Evolutionary conservation across 805 yeast species (phyloP), one percentile per base, ranked within the genome.

Genomic region (Dipodascus albidus): DNA sequence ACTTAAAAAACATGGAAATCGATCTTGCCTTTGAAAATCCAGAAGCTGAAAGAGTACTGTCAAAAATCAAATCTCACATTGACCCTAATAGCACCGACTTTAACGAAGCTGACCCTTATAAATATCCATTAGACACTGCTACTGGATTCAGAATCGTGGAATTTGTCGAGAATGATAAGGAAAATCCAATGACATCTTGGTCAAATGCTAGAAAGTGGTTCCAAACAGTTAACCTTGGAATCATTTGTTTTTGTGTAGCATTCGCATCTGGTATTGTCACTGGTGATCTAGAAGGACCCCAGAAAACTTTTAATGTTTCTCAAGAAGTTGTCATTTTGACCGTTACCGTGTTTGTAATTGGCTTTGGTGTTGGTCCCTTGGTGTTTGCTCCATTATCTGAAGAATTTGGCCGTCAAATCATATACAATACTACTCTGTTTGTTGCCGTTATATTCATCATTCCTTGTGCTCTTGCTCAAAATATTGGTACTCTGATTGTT

Each of bases 261-360:
- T 74, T 83, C 66, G 78, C 85, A 3, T 83, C 90, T 0, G 84
- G 89, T 0, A 74, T 79, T 50, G 85, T 83, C 74, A 75, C 87
- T 2, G 74, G 82, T 57, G 85, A 81, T 15, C 71, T 82, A 2
- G 74, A 73, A 0, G 76, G 79, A 35, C 72, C 82, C 23, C 66
- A 67, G 64, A 65, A 58, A 2, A 65, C 70, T 33, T 82, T 81
- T 60, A 67, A 70, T 24, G 33, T 82, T 81, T 60, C 67, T 27
- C 83, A 1, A 53, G 89, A 83, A 55, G 75, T 83, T n/a, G 75
- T 76, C 48, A 75, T 85, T 14, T 65, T 85, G 48, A 73, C 79
- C 17, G 79, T 81, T 6, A 74, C 83, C 1, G 66, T 79, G 38
- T 80, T 78, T 68, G 78, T 80, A 41, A 66, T 80, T 57, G 84